Base-by-base conservation (phyloP, 345 rosid species). In the Eucalyptus cloeziana region DNA sequence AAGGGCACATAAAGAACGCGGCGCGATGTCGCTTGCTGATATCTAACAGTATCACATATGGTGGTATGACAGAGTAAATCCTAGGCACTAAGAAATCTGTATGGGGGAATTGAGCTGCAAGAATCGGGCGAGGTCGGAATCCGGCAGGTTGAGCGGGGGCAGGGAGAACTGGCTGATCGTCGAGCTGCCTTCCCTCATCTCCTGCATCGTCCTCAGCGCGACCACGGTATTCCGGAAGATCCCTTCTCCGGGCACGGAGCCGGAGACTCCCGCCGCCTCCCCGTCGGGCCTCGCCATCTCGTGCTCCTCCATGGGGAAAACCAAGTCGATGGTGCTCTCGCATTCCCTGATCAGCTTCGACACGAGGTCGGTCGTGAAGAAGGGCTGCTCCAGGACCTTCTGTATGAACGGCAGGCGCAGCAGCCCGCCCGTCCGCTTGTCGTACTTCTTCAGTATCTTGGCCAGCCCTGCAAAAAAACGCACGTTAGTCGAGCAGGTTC, bases 381-480 rank as follows among this genome's bases (percentile, higher is more conserved):
- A 96, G 0, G 99, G 98, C 25, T 97, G 97, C 86, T 88, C 89
- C 86, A 95, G 45, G 89, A 96, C 99, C 67, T 93, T 95, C 64
- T 96, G 96, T 6, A 97, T 96, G 90, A 94, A 96, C 14, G 95
- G 92, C 87, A 93, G 90, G 64, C 99, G 91, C 88, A 97, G 51
- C 51, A 93, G 79, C 4, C 95, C 93, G 13, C 98, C 93, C 2
- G 94, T 97, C 92, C 93, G 90, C 94, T 96, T 97, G 92, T 97
- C 99, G 67, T 96, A 97, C 89, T 97, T 97, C 95, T 97, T 97
- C 93, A 96, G 31, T 51, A 97, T 97, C 96, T 97, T 97, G 0
- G 96, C 95, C 87, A 96, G 87, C 45, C 99, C 99, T 96, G 64
- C 90, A 13, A 6, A 40, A 40, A 10, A 37, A 76, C 7, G 81